Base-by-base conservation (phyloP, 768 basidiomycete genomes). In the Trametes gibbosa region DNA sequence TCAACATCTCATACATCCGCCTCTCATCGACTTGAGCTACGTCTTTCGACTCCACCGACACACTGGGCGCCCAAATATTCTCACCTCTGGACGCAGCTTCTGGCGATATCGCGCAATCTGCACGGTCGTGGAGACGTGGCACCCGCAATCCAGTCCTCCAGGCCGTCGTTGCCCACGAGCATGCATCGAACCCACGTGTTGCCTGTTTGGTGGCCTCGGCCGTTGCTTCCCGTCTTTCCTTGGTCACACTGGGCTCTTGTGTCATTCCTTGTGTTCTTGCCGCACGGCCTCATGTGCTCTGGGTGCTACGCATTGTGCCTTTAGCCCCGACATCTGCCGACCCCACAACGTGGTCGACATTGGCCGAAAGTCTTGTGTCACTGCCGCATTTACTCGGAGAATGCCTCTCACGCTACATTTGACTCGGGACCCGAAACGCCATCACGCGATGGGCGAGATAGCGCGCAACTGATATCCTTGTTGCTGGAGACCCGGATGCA, bases 371-470 rank as follows among this genome's bases (percentile, higher is more conserved):
- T 16, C 46, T 23, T 29, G 23, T 24, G 23, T 24, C 35, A 9
- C 19, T n/a, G 43, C 51, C 48, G n/a, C 17, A 10, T 21, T 50
- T 37, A 43, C 61, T 62, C 61, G 61, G 61, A 3, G 61, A 57
- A 62, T 24, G 39, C 23, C 55, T 62, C 61, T 32, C 61, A 62
- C 56, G 46, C 10, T 19, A 40, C 23, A 17, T 9, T 10, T 57
- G 29, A 42, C 61, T 62, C 56, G 56, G 61, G 58, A 60, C 48
- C 57, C 24, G 12, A n/a, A 27, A 39, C 46, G 53, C 37, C 29
- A 32, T 19, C 40, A 16, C 25, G 5, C 17, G 21, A 7, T 10
- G 47, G 46, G n/a, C 53, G 16, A 39, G 37, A 39, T 39, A 39
- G 13, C 37, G 37, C 37, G 37, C 37, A 17, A 13, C n/a, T n/a